phyloP scores from a whole-genome alignment of 306 rosid genomes.

The Macrotyloma uniflorum region DNA sequence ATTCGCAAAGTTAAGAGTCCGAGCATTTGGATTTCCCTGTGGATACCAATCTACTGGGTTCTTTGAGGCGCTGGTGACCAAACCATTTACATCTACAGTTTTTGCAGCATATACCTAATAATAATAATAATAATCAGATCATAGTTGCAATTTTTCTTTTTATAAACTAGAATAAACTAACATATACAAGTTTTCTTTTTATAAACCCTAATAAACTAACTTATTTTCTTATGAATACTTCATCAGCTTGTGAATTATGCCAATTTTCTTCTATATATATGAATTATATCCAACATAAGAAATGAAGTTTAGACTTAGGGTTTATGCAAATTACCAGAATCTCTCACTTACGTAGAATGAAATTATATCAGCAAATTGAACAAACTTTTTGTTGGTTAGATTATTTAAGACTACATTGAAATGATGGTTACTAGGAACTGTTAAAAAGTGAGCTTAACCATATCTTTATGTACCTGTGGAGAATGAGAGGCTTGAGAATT shows the following conservation, averaged over 20 bases:
- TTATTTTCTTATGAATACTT: too few relatives aligned
- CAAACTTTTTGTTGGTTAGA: not conserved
- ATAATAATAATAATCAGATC: not conserved
- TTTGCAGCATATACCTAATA: slow-evolving; percentile 44
- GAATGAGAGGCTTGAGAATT: slow-evolving; percentile 39
- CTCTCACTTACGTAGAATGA: not conserved
- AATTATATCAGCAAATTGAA: not conserved
- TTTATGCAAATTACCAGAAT: too few relatives aligned
- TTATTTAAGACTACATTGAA: not conserved
- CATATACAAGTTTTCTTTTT: too few relatives aligned
- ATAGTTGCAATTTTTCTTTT: too few relatives aligned
- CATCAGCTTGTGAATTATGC: too few relatives aligned
- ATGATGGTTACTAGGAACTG: not conserved
- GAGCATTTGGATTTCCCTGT: slow-evolving; percentile 46
- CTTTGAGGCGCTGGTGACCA: slow-evolving; percentile 36
- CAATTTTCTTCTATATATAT: too few relatives aligned
- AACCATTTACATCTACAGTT: slow-evolving; percentile 34
- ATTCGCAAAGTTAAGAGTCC: slow-evolving; percentile 47
- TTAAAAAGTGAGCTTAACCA: not conserved
- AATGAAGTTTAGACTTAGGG: too few relatives aligned
- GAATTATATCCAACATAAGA: too few relatives aligned
- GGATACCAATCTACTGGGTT: slow-evolving; percentile 49
- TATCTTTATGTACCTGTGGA: slow-evolving; percentile 41
- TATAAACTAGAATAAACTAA: too few relatives aligned
- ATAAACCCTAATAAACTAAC: too few relatives aligned